A percentile compares a stretch with the other conserved stretches of the same genome.
Conservation (phyloP, 306 rosid genomes). For the Cicer yamashitae region DNA sequence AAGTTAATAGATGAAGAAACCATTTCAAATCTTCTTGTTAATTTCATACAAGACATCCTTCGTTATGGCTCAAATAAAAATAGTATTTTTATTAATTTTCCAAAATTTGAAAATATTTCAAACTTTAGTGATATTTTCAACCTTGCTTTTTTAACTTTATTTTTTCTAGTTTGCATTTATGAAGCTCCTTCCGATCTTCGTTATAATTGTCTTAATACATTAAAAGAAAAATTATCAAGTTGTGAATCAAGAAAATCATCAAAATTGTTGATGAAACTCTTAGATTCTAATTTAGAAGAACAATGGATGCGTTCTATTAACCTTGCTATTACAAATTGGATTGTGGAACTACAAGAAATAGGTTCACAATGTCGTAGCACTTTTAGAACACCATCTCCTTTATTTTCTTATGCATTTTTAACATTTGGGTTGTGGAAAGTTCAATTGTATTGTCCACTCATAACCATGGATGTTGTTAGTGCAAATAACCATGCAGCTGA, state of each 20-base stretch:
- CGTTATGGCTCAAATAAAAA: constrained; percentile 68
- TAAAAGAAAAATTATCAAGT: constrained; percentile 56
- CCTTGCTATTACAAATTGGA: constrained; percentile 88
- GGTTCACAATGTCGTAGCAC: constrained; percentile 4
- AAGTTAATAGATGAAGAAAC: constrained; percentile 50
- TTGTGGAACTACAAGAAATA: constrained; percentile 61
- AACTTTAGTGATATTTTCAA: constrained; percentile 69
- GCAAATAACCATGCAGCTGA: constrained; percentile 61
- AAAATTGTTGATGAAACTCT: constrained; percentile 64
- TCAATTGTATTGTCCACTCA: constrained; percentile 86
- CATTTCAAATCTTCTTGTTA: constrained; percentile 60
- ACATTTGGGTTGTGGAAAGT: constrained; percentile 78
- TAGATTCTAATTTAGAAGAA: constrained; percentile 86
- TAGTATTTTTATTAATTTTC: constrained; percentile 49
- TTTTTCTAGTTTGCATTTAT: constrained; percentile 78
- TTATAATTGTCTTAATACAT: constrained; percentile 51
- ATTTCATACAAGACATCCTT: constrained; percentile 70
- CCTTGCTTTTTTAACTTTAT: constrained; percentile 64
- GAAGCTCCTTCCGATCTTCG: constrained; percentile 80
- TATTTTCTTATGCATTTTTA: constrained; percentile 76
- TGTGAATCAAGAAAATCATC: constrained; percentile 61
- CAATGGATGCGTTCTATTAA: constrained; percentile 92
- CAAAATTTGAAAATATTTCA: constrained; percentile 51
- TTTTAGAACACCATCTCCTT: constrained; percentile 70
- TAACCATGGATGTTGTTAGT: constrained; percentile 67